Evolutionary conservation across 306 rosid species (phyloP), one percentile per base, ranked within the genome.

Genomic region (Mimosa bimucronata): DNA sequence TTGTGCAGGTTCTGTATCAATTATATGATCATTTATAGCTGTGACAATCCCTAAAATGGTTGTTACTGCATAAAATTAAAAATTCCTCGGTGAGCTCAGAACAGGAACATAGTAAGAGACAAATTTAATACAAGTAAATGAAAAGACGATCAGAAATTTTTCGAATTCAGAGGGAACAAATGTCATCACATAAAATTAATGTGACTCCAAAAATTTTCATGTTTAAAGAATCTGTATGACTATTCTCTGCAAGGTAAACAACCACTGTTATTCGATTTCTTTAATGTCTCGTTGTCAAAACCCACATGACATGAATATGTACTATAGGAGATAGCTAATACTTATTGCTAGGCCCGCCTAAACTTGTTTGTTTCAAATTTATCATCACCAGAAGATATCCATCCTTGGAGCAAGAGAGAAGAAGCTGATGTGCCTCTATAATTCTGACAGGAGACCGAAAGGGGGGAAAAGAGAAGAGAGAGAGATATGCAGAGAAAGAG

Each of bases 21-120:
- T 83, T 85, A 95, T 90, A 80, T 95, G 97, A 71, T 88, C 97
- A 64, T 93, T 95, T 92, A 93, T 29, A 83, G 98, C 97, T 18
- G 97, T 93, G 88, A 93, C 72, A 58, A 95, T 86, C 65, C 99
- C 99, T 78, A 93, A 85, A 79, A 88, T 3, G 67, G 97, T 87
- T 34, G 97, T 88, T 77, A 91, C 99, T 96, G 93, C 93, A 86
- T 69, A 80, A 58, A 77, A 87, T 80, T 80, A 68, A 44, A 62
- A 71, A 79, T 62, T 71, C 38, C 44, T 78, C 38, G 62, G 68
- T 77, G 66, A 85, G 65, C 30, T 46, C 31, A 76, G 66, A 74
- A 55, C 6, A 81, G 15, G 38, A 83, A 72, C 45, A 72, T 58
- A 66, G 46, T 6, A 81, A 10, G 44, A 80, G 34, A 65, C 25